phyloP scores from a whole-genome alignment of 805 yeast species.

The Myxozyma nipponensis region DNA sequence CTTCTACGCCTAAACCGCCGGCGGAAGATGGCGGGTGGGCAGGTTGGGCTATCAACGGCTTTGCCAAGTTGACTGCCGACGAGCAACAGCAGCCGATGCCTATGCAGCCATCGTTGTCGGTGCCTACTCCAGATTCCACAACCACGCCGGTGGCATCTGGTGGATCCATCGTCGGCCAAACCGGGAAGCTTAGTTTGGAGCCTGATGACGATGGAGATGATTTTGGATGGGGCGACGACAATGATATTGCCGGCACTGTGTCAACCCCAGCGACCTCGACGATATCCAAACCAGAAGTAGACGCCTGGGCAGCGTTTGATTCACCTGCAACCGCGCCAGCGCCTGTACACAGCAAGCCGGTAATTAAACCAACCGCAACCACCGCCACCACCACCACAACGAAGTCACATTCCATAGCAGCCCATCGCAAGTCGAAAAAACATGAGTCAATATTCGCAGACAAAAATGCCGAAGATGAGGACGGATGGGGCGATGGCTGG shows the following conservation, averaged over 20 bases:
- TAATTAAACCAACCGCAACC: background rate
- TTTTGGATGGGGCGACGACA: conserved; percentile 38
- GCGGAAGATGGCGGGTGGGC: conserved; percentile 9
- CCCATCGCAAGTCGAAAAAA: conserved; percentile 23
- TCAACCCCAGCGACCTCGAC: conserved; percentile 3
- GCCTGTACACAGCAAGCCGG: conserved; percentile 4
- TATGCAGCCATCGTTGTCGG: background rate
- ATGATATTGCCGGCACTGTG: conserved; percentile 17
- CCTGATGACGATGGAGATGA: conserved; percentile 31
- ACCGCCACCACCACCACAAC: background rate
- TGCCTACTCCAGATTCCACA: background rate
- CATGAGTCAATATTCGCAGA: conserved; percentile 22
- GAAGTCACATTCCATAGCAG: conserved; percentile 23
- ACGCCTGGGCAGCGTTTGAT: conserved; percentile 22
- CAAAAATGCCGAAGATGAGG: conserved; percentile 28
- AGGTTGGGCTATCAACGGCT: conserved; percentile 25
- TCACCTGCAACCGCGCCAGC: conserved; percentile 5
- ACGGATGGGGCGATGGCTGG: conserved; percentile 37
- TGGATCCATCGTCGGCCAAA: background rate
- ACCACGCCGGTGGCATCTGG: background rate
- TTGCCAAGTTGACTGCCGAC: conserved; percentile 12
- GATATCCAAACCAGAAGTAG: background rate
- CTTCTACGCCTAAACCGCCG: conserved; percentile 13
- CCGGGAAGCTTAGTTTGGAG: conserved; percentile 9
- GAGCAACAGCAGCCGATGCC: background rate